These are phyloP conservation scores for Cercospora sp. DNA, from an alignment of 2,329 filamentous ascomycete genomes.

Conservation along the genomic window DNA sequence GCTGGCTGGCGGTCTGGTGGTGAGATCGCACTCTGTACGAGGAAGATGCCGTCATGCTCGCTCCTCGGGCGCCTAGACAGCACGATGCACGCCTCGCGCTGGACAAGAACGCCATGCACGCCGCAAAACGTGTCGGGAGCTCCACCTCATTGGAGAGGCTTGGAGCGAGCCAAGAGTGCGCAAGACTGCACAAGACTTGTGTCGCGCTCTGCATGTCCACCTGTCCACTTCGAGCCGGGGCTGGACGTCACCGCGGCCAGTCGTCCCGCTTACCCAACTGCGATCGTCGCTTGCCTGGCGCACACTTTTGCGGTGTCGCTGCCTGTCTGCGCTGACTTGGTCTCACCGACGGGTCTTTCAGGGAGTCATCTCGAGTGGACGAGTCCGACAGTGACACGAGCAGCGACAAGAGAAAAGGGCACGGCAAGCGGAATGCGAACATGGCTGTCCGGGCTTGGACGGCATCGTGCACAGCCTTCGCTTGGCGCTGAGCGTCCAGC, in stretches of 20 bases:
- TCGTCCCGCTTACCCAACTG: conserved; percentile 18
- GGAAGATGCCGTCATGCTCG: conserved; percentile 11
- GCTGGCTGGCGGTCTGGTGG: background rate
- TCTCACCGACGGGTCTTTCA: background rate
- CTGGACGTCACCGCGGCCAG: conserved; percentile 4
- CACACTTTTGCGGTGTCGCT: background rate
- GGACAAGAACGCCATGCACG: conserved; percentile 2
- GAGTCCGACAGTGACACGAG: background rate
- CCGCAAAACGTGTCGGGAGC: conserved; percentile 22
- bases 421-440: background rate
- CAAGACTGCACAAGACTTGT: conserved; percentile 27
- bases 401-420: background rate
- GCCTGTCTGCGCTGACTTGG: background rate
- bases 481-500: conserved; percentile 1
- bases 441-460: background rate
- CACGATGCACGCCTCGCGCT: background rate
- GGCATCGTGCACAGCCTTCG: background rate
- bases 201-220: conserved; percentile 5
- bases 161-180: conserved; percentile 22
- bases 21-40: conserved; percentile 13
- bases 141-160: conserved; percentile 15
- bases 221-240: conserved; percentile 18
- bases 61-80: conserved; percentile 15
- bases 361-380: no score
- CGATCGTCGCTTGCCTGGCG: conserved; percentile 13